Evolutionary conservation across 2,329 filamentous ascomycete genomes (phyloP).

Genomic region (Coleophoma cylindrospora): DNA sequence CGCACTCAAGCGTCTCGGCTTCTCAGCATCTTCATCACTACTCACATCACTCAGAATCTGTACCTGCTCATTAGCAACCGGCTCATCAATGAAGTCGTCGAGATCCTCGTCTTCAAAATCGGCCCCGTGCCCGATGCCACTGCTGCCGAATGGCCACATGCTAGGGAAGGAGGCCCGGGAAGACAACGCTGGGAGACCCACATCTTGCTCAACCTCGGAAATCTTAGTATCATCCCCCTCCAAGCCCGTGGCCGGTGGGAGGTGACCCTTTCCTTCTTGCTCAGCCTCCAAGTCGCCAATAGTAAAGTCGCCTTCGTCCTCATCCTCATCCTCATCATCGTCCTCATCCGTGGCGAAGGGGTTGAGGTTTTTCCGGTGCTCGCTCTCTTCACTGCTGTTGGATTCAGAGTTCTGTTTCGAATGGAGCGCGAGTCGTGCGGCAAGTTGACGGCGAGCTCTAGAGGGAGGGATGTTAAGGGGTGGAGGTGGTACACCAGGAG

Average conservation of each 20-base stretch:
- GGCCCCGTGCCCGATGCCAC: background rate
- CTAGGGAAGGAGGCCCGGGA: conserved; percentile 15
- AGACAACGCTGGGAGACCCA: conserved; percentile 12
- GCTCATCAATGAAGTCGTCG: background rate
- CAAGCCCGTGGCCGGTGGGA: conserved; percentile 7
- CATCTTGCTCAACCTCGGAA: conserved; percentile 12
- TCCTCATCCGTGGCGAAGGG: conserved; percentile 26
- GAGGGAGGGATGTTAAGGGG: conserved; percentile 84
- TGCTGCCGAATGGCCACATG: conserved; percentile 19
- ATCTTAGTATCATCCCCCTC: conserved; percentile 9
- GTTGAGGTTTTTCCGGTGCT: conserved; percentile 19
- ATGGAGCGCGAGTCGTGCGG: conserved; percentile 76
- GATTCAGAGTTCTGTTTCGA: conserved; percentile 47
- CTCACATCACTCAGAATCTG: conserved; percentile 3
- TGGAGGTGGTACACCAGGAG: conserved; percentile 55
- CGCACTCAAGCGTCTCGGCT: conserved; percentile 16
- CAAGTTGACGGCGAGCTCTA: conserved; percentile 81
- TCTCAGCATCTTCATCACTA: conserved; percentile 1
- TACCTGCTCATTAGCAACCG: background rate
- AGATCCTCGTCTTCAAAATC: conserved; percentile 1
- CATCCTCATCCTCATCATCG: conserved; percentile 20
- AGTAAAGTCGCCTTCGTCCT: conserved; percentile 19
- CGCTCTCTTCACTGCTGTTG: conserved; percentile 12
- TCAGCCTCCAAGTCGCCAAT: conserved; percentile 23
- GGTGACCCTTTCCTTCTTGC: conserved; percentile 17